Evolutionary conservation across 805 yeast species (phyloP).

Genomic region (Lachancea dasiensis): DNA sequence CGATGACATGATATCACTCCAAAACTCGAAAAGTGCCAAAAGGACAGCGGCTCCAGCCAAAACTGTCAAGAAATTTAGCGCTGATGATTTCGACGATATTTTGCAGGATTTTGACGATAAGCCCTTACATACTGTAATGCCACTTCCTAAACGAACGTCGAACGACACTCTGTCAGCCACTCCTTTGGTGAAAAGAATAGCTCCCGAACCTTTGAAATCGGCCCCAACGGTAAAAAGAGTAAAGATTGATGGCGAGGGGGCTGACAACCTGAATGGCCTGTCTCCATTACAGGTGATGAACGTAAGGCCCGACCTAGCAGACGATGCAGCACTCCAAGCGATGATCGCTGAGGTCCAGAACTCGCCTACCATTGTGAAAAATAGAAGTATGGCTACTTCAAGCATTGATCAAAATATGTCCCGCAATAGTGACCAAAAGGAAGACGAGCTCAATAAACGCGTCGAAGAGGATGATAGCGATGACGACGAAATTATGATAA

Average conservation of each 20-base stretch:
- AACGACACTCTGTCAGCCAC: too few species aligned
- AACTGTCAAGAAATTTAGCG: conserved; percentile 38
- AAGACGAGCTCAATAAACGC: not conserved
- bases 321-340: conserved; percentile 12
- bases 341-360: conserved; percentile 20
- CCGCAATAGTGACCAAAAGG: too few species aligned
- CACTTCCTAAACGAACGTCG: too few species aligned
- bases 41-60: conserved; percentile 26
- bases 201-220: not conserved
- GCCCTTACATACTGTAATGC: too few species aligned
- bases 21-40: conserved; percentile 47
- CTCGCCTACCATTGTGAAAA: conserved; percentile 18
- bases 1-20: conserved; percentile 47
- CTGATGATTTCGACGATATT: conserved; percentile 62
- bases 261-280: not conserved
- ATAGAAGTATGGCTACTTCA: conserved; percentile 4
- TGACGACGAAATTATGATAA: conserved; percentile 29
- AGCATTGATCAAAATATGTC: too few species aligned
- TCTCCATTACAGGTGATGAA: conserved; percentile 2
- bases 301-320: not conserved
- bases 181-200: conserved; percentile 1
- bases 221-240: conserved; percentile 3
- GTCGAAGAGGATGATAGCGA: conserved; percentile 38
- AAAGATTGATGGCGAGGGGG: conserved; percentile 1
- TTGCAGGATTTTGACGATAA: conserved; percentile 46